Evolutionary conservation across 2,329 filamentous ascomycete genomes (phyloP), one percentile per base, ranked within the genome.

Genomic region (Rhynchosporium agropyri): DNA sequence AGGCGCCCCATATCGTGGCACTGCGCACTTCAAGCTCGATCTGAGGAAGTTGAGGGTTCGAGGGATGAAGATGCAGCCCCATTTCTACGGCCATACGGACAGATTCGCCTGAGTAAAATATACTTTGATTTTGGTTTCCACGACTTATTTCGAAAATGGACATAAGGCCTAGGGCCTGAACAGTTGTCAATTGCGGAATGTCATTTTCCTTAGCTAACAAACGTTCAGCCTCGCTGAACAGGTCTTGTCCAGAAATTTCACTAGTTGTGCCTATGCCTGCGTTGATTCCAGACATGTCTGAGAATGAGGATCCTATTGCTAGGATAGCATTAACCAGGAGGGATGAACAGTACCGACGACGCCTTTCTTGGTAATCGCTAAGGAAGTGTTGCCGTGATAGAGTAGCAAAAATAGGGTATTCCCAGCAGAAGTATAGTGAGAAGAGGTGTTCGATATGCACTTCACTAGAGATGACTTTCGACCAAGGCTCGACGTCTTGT

Each of bases 131-230:
- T 70, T 91, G 87, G 38, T 89, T 81, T 0, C 89, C 88, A 66
- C 85, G 87, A 70, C 88, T 91, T 2, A 87, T 88, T 76, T 92
- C 89, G 46, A 89, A 79, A 66, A 91, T 86, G 5, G 87, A 87
- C 88, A 92, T 90, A 69, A 92, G 84, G 4, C 88, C 88, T 20
- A 92, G 77, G 1, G 89, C 89, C 76, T 92, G 89, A 51, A 90
- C 86, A 4, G 87, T 91, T 2, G 89, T 90, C 38, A 92, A 76
- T 6, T 75, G 83, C 65, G 89, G 84, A 59, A 85, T 83, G 63
- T 89, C 78, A 42, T 76, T 78, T 1, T 77, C 57, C 74, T 60
- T 83, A 78, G 60, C 50, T 38, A 90, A 79, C 0, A 91, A 77
- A 9, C 85, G 79, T 64, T 83, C 81, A 7, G 85, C 83, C 73